phyloP scores from a whole-genome alignment of 2,329 filamentous ascomycete species.

The Trichoderma sp. region DNA sequence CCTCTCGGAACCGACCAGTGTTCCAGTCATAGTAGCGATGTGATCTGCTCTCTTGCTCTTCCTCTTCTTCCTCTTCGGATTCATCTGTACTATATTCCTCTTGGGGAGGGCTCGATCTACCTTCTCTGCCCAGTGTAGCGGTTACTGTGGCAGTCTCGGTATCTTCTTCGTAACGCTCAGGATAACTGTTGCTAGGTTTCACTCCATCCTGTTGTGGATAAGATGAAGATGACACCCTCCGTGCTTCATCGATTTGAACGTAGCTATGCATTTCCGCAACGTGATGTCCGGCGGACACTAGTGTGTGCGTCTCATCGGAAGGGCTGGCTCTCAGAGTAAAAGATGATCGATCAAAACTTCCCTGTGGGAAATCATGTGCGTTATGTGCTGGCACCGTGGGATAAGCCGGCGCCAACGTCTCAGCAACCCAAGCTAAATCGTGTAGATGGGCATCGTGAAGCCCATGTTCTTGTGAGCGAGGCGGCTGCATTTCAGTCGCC shows the following conservation, averaged over 20 bases:
- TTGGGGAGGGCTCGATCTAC: conserved; percentile 3
- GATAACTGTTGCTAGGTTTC: background rate
- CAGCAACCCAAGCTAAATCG: conserved; percentile 1
- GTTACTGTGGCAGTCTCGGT: conserved; percentile 14
- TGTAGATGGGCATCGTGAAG: background rate
- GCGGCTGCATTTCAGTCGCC: background rate
- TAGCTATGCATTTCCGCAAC: background rate
- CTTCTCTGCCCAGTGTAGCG: conserved; percentile 8
- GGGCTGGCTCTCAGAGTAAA: background rate
- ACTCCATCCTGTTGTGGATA: background rate
- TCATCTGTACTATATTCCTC: conserved; percentile 1
- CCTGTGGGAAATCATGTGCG: background rate
- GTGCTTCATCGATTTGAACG: background rate
- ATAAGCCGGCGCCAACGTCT: background rate
- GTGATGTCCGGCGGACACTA: background rate
- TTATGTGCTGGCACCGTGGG: background rate
- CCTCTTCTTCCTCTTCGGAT: background rate
- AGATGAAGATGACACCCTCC: background rate
- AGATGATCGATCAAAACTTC: conserved; percentile 8
- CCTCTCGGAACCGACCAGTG: background rate
- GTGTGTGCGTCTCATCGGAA: background rate
- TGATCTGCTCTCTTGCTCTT: background rate
- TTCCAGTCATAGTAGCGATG: conserved; percentile 3
- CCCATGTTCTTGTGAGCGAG: background rate
- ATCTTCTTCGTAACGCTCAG: conserved; percentile 6